Percentiles rank a stretch among this genome's conserved stretches.
These are phyloP conservation scores for Magnusiomyces sp. DNA, from an alignment of 1,139 yeast species.

Conservation along the genomic window DNA sequence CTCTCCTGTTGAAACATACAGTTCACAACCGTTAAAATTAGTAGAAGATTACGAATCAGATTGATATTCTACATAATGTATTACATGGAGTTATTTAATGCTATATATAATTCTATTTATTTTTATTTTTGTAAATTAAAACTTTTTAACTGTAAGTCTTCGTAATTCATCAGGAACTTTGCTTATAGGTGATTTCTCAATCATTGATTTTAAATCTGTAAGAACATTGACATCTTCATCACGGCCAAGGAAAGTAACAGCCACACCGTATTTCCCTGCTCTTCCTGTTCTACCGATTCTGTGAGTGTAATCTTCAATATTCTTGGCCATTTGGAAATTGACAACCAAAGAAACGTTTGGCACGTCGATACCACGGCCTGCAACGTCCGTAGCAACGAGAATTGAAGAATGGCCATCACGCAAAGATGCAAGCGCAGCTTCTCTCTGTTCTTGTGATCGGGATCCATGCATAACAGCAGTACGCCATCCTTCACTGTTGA, in stretches of 20 bases:
- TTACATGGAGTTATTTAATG: neutral
- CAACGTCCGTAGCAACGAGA: conserved; percentile 88
- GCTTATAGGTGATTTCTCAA: conserved; percentile 41
- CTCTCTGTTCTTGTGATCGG: conserved; percentile 80
- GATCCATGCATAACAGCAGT: conserved; percentile 77
- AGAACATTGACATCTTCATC: conserved; percentile 49
- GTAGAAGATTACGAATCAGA: no score
- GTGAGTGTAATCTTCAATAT: conserved; percentile 79
- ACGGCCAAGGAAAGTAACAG: conserved; percentile 62
- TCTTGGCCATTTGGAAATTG: conserved; percentile 74
- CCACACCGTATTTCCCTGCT: conserved; percentile 74
- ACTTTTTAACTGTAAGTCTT: conserved; percentile 23
- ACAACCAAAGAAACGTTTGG: conserved; percentile 77
- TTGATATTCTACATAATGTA: no score
- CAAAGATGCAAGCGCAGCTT: conserved; percentile 60
- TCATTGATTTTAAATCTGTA: conserved; percentile 43
- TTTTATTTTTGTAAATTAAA: neutral
- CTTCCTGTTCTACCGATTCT: conserved; percentile 96
- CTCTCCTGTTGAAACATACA: no score
- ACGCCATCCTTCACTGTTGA: conserved; percentile 40
- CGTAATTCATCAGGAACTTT: conserved; percentile 47
- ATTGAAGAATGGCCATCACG: conserved; percentile 52
- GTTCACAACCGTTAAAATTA: no score
- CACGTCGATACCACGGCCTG: conserved; percentile 93
- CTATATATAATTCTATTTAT: neutral